These are phyloP conservation scores for Acanthochlamys bracteata DNA, from an alignment of 106 monocot species.

Conservation along the genomic window DNA sequence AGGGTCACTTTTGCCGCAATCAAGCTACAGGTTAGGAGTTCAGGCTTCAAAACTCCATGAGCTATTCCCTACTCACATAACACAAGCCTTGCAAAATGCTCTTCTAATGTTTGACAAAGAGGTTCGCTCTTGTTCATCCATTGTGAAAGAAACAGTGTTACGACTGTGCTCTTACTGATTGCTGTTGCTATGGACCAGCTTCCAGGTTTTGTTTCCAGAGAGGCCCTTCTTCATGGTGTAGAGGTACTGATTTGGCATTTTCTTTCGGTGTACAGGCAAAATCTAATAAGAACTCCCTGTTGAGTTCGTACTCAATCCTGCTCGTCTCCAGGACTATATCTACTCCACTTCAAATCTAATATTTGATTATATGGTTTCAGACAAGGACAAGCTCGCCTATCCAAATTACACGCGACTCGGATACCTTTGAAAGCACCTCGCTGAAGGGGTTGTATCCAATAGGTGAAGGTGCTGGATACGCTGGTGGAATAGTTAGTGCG, in stretches of 20 bases:
- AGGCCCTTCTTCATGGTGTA: conserved; percentile 96
- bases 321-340: too few relatives aligned
- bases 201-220: conserved; percentile 77
- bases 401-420: conserved; percentile 52
- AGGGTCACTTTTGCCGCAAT: conserved; percentile 65
- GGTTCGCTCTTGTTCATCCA: conserved; percentile 25
- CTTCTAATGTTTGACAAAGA: conserved; percentile 69
- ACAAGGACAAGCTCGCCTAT: conserved; percentile 87
- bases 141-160: too few relatives aligned
- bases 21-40: conserved; percentile 92
- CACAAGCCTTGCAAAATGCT: conserved; percentile 67
- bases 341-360: too few relatives aligned
- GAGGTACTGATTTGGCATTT: conserved; percentile 49
- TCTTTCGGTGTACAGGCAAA: too few relatives aligned
- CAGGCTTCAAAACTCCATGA: conserved; percentile 74
- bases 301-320: too few relatives aligned
- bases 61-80: conserved; percentile 60
- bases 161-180: not conserved
- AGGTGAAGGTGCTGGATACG: conserved; percentile 96
- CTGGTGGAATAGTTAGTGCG: conserved; percentile 90
- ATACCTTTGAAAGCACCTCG: conserved; percentile 78
- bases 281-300: too few relatives aligned
- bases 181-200: conserved; percentile 35
- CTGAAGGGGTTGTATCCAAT: conserved; percentile 65
- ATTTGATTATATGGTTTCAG: conserved; percentile 18